Evolutionary conservation across 345 rosid genomes (phyloP), one percentile per base, ranked within the genome.

Genomic region (Lumnitzera littorea): DNA sequence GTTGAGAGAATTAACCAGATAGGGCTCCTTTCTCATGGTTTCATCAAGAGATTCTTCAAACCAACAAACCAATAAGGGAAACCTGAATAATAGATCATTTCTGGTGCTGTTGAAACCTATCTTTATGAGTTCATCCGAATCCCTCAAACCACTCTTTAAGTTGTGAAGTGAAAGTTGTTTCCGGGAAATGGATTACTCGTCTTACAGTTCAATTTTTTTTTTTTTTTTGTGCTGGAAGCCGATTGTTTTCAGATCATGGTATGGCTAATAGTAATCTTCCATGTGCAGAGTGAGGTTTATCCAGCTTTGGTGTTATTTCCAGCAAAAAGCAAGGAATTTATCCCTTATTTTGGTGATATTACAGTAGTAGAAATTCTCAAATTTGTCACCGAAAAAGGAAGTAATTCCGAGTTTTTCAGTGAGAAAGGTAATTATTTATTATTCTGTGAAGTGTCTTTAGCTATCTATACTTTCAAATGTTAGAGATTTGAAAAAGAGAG

Each of bases 291-390:
- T 67, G 96, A 89, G 69, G 79, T 82, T 55, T 92, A 80, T 84
- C 98, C 98, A 56, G 57, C 88, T 69, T 74, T 92, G 64, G 50
- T 85, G 67, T 71, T 92, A 50, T 92, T 89, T 78, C 98, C 97
- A 51, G 89, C 88, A 14, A 87, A 81, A 66, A 78, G 75, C 59
- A 82, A 81, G 76, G 66, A 67, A 27, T 74, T 78, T 49, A 29
- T 84, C 61, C 62, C 82, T 43, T 92, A 81, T 69, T 70, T 75
- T 60, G 99, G 99, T 64, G 88, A 86, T 62, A 64, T 76, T 50
- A 71, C 87, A 43, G 90, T 94, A 50, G 69, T 86, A 66, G 81
- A 85, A 73, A 58, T 94, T 67, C 71, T 82, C 51, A 73, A 80
- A 67, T 92, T 92, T 77, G 72, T 94, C 66, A 82, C 84, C 65